Evolutionary conservation across 257 asterid genomes (phyloP).

Genomic region (Fraxinus americana): DNA sequence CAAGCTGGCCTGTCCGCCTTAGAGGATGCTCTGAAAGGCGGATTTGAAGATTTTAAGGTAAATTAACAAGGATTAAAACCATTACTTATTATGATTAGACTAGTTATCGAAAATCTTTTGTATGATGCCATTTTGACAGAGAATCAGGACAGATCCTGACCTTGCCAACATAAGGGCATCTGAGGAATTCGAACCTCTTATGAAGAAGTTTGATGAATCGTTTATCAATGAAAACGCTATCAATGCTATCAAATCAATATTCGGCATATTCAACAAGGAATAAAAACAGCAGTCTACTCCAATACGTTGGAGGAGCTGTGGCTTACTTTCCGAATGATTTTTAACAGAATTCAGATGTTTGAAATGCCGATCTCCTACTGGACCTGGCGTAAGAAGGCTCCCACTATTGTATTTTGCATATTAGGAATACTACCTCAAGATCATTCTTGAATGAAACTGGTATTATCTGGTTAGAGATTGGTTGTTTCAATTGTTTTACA

Average conservation of each 20-base stretch:
- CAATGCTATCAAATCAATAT: slow-evolving; percentile 84
- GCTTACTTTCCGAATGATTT: slow-evolving; percentile 7
- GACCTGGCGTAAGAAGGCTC: neutral
- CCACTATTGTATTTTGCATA: slow-evolving; percentile 13
- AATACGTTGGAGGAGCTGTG: neutral
- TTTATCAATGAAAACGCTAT: slow-evolving; percentile 91
- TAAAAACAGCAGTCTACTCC: slow-evolving; percentile 15
- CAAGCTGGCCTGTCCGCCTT: slow-evolving; percentile 89
- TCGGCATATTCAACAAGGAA: slow-evolving; percentile 75
- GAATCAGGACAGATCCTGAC: slow-evolving; percentile 88
- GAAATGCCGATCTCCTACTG: neutral
- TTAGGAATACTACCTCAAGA: slow-evolving; percentile 7
- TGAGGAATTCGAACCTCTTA: slow-evolving; percentile 61
- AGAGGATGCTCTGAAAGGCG: slow-evolving; percentile 65
- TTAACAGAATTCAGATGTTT: neutral
- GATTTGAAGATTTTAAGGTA: slow-evolving; percentile 78
- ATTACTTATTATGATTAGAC: neutral
- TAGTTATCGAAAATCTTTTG: neutral
- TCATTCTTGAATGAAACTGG: slow-evolving; percentile 8
- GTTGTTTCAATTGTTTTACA: slow-evolving; percentile 18
- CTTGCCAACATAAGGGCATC: slow-evolving; percentile 69
- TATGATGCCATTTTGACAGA: slow-evolving; percentile 41
- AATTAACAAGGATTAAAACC: neutral
- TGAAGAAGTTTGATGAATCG: slow-evolving; percentile 83
- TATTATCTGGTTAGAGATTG: slow-evolving; percentile 7